Conservation (phyloP, 306 rosid species). For the Trichosanthes truncata region DNA sequence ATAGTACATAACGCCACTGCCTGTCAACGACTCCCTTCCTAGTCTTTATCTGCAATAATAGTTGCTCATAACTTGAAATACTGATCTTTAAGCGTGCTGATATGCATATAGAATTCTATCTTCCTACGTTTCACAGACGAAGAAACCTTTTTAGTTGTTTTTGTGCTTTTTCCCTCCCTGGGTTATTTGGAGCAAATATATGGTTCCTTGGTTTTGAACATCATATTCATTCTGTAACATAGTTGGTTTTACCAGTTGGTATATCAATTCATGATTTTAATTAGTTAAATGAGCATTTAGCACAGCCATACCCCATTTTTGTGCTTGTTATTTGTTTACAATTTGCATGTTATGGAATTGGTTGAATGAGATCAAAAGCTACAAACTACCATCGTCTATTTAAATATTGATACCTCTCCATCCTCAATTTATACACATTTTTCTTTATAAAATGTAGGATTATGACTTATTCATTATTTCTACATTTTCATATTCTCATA, state of each 20-base stretch:
- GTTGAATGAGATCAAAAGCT: neutral
- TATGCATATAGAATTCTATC: neutral
- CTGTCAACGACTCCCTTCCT: neutral
- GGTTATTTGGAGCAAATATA: neutral
- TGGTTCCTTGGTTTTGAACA: neutral
- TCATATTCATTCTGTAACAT: neutral
- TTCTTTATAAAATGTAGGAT: neutral
- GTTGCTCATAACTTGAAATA: neutral
- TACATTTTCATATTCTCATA: neutral
- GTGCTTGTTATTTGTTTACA: neutral
- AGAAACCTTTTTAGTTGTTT: neutral
- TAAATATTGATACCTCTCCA: neutral
- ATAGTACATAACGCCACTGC: neutral
- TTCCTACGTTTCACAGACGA: neutral
- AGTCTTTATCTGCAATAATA: neutral
- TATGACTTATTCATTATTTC: neutral
- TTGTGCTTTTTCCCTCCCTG: neutral
- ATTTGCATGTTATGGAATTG: neutral
- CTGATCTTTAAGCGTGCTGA: neutral
- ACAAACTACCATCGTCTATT: neutral
- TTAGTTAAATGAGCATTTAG: neutral
- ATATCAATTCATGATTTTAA: neutral
- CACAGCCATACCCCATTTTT: neutral
- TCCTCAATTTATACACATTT: neutral
- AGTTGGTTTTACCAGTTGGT: neutral